phyloP scores from a whole-genome alignment of 495 filamentous ascomycete species.

The Penicillium argentinense region DNA sequence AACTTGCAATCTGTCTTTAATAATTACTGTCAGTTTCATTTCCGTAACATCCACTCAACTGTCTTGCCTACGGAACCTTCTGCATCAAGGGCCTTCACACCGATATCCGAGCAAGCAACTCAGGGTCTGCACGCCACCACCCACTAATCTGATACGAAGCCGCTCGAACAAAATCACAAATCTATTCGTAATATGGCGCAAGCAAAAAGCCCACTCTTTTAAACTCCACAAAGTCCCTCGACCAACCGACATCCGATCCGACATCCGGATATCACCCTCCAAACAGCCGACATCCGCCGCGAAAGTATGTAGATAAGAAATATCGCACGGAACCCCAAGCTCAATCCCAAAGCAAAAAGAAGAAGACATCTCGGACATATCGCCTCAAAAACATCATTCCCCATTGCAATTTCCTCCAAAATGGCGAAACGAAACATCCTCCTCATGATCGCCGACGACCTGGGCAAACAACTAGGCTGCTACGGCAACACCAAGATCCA shows the following conservation, averaged over 20 bases:
- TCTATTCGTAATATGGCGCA: background rate
- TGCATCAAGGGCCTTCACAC: no score
- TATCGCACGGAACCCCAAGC: background rate
- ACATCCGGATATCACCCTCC: constrained; percentile 1
- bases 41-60: no score
- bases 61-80: no score
- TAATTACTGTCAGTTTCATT: no score
- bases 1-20: no score
- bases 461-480: constrained; percentile 39
- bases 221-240: background rate
- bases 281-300: constrained; percentile 6
- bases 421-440: constrained; percentile 35
- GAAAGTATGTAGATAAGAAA: constrained; percentile 1
- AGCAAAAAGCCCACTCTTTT: background rate
- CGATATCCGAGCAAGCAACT: no score
- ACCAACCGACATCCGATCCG: constrained; percentile 11
- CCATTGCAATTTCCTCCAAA: background rate
- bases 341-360: background rate
- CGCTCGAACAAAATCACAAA: background rate
- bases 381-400: no score
- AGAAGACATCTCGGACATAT: no score
- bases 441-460: constrained; percentile 44
- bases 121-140: no score
- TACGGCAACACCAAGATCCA: constrained; percentile 34
- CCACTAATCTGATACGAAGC: no score